Evolutionary conservation across 2,329 filamentous ascomycete species (phyloP), one percentile per base, ranked within the genome.

Genomic region (Ceratocystis albifundus): DNA sequence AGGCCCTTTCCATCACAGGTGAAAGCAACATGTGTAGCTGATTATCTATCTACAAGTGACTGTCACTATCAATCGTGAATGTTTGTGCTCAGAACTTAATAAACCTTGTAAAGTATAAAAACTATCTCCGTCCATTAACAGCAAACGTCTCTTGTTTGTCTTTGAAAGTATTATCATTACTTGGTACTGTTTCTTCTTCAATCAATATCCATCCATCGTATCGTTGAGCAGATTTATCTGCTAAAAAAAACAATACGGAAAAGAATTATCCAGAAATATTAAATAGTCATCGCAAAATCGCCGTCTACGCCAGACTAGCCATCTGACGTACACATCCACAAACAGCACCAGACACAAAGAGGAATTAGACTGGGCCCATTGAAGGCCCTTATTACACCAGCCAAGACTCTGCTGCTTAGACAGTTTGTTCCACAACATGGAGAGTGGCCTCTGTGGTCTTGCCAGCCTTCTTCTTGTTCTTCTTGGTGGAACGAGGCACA

Each of bases 231-330:
- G 53, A 12, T 28, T 57, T 2, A 28, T 17, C 53, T 67, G 83
- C 94, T n/a, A n/a, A 59, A 86, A 86, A 74, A 95, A 88, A 83
- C 84, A 93, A 70, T 80, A 83, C 0, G 86, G 89, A 67, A 84
- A 83, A 72, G 81, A 79, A 61, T 62, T 46, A 46, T 46, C 61
- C 36, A 44, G 45, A 62, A 46, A 62, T 62, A 62, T 62, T 62
- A 25, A 62, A 62, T 46, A 22, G 61, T 20, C n/a, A 36, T 62
- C 6, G 41, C 41, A 44, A 62, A 41, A 62, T 62, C 45, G 41
- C 61, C 22, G 22, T 3, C 41, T 3, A 7, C 17, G 41, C 20
- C 44, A 32, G 32, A 25, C 28, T 30, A 41, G 50, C 22, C n/a
- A n/a, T n/a, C 20, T 15, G 8, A 5, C n/a, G 22, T 48, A 17